phyloP scores from a whole-genome alignment of 768 basidiomycete species.

The Tulasnella sp. region DNA sequence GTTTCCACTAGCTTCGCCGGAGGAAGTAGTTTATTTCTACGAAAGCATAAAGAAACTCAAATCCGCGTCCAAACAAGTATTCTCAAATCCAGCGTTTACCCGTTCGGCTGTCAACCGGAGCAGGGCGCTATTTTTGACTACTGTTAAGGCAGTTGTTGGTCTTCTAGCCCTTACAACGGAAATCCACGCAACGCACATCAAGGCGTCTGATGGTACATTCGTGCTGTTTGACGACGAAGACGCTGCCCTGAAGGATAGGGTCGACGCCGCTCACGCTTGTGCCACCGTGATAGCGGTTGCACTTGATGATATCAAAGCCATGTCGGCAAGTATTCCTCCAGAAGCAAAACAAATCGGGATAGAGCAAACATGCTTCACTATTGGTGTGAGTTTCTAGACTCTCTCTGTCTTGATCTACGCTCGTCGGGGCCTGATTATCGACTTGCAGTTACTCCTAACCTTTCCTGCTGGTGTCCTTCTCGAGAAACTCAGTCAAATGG shows the following conservation, averaged over 20 bases:
- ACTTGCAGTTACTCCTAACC: background rate
- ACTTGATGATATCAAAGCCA: slow-evolving; percentile 10
- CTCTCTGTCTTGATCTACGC: background rate
- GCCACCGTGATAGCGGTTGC: background rate
- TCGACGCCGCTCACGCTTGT: background rate
- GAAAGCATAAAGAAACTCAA: slow-evolving; percentile 15
- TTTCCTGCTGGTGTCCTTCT: background rate
- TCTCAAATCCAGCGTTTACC: background rate
- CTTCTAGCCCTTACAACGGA: background rate
- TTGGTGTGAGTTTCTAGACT: slow-evolving; percentile 10
- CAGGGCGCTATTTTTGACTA: background rate
- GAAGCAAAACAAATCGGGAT: background rate
- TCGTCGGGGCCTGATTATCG: background rate
- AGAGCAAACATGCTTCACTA: slow-evolving; percentile 7
- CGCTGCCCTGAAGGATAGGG: background rate
- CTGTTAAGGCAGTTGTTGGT: background rate
- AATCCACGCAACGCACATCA: slow-evolving; percentile 17
- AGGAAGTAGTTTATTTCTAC: background rate
- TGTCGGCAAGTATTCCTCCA: background rate
- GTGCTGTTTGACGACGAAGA: slow-evolving; percentile 24
- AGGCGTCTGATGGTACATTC: background rate
- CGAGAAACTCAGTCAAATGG: background rate
- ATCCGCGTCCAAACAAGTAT: background rate
- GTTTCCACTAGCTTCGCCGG: background rate
- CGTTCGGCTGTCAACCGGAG: background rate